Evolutionary conservation across 768 basidiomycete species (phyloP).

Genomic region (Scleroderma bovista): DNA sequence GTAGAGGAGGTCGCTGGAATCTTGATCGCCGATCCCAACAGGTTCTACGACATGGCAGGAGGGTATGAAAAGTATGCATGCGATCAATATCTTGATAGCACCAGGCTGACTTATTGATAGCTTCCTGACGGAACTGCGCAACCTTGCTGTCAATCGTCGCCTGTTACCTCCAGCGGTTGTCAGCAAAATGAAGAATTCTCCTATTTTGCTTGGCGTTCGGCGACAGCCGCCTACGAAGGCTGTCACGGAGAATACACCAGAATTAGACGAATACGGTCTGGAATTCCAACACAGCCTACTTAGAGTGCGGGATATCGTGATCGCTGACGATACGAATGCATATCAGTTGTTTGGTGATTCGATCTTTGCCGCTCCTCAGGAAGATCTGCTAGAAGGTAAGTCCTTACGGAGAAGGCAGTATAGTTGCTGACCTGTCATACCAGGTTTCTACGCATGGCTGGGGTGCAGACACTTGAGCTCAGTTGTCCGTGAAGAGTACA

Average conservation of each 20-base stretch:
- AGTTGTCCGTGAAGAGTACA: constrained; percentile 75
- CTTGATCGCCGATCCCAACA: constrained; percentile 59
- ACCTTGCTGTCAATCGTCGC: constrained; percentile 71
- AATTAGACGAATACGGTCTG: constrained; percentile 66
- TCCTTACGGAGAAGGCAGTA: background rate
- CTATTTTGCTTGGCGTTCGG: constrained; percentile 72
- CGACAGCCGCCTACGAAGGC: constrained; percentile 38
- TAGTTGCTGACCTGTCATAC: background rate
- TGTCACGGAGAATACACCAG: constrained; percentile 16
- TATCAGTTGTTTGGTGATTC: constrained; percentile 74
- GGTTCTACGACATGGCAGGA: constrained; percentile 67
- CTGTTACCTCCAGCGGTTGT: constrained; percentile 45
- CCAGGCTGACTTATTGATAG: constrained; percentile 33
- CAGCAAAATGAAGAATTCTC: constrained; percentile 58
- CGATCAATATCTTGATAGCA: background rate
- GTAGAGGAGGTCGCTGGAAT: constrained; percentile 75
- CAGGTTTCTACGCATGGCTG: constrained; percentile 70
- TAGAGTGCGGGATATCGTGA: constrained; percentile 62
- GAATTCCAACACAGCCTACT: constrained; percentile 70
- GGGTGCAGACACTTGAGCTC: constrained; percentile 71
- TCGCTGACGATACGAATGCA: constrained; percentile 83
- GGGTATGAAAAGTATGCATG: constrained; percentile 58
- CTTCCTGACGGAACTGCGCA: constrained; percentile 76
- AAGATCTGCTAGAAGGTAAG: constrained; percentile 83
- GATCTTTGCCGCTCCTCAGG: constrained; percentile 78